Evolutionary conservation across 441 rosid genomes (phyloP), one percentile per base, ranked within the genome.

Genomic region (Arabidopsis hybrid): DNA sequence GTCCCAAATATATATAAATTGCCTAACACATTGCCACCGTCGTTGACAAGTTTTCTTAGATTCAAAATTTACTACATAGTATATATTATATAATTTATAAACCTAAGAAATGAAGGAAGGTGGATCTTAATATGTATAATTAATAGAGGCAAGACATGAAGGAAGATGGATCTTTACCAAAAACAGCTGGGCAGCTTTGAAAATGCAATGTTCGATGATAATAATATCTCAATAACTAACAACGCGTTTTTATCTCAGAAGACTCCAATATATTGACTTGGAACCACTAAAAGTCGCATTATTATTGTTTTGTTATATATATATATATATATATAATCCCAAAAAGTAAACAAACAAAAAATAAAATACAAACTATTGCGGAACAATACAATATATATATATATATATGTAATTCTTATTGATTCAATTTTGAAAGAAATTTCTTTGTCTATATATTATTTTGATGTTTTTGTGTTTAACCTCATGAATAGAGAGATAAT

Each of bases 231-330:
- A 39, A 60, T 69, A 53, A 38, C 59, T 13, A 76, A 40, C 67
- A 77, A 77, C 80, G 76, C 80, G 80, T 77, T 77, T 65, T 65
- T 50, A 12, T 65, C 58, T 57, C 67, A 76, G 0, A 65, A 71
- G 57, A 52, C 68, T 77, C 76, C 76, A 77, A 69, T 6, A 52
- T 21, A 59, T 77, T 71, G 76, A 70, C 72, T 76, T 76, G 11
- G 49, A 56, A 39, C 38, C 40, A 21, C 64, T n/a, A 35, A 13
- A 51, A 51, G 50, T 55, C 6, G 57, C 39, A 51, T 68, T 75
- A 14, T 61, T 68, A 16, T 75, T 68, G 51, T 75, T 68, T 67
- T 51, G 47, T 51, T 21, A 21, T 21, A 21, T 42, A 67, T 50
- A 57, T 21, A 21, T 21, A 21, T 42, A 67, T 50, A 57, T 51